phyloP scores from a whole-genome alignment of 1,284 basidiomycete species.

The Pholiota adiposa region DNA sequence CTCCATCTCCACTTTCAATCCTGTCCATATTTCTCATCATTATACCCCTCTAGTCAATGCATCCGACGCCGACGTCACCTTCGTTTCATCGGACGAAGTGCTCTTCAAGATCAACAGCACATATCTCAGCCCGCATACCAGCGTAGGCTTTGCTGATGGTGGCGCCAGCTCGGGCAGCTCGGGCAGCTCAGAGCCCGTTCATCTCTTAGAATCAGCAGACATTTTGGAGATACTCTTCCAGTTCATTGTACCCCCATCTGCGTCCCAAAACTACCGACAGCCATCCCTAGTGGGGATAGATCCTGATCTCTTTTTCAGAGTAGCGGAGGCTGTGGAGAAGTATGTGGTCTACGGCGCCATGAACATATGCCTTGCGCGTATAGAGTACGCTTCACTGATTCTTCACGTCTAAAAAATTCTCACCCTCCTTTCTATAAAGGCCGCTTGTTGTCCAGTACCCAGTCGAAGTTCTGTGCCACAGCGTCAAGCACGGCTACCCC shows the following conservation, averaged over 20 bases:
- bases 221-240: slow-evolving; percentile 1
- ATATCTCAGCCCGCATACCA: background rate
- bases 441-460: no score
- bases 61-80: background rate
- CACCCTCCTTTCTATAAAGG: no score
- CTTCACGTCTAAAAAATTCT: no score
- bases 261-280: background rate
- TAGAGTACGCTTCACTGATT: no score
- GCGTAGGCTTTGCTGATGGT: background rate
- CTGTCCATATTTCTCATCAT: no score
- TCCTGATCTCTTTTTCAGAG: background rate
- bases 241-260: background rate
- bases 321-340: slow-evolving; percentile 1
- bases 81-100: background rate
- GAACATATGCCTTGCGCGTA: background rate
- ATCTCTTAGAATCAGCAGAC: background rate
- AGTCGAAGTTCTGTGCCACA: no score
- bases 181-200: background rate
- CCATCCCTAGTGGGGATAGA: background rate
- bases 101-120: background rate
- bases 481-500: no score
- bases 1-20: no score
- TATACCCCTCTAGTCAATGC: no score
- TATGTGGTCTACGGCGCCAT: background rate
- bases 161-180: background rate